Percentiles rank a stretch among this genome's conserved stretches.
These are phyloP conservation scores for Closterium sp. DNA, from an alignment of 139 green algal genomes.

Conservation along the genomic window DNA sequence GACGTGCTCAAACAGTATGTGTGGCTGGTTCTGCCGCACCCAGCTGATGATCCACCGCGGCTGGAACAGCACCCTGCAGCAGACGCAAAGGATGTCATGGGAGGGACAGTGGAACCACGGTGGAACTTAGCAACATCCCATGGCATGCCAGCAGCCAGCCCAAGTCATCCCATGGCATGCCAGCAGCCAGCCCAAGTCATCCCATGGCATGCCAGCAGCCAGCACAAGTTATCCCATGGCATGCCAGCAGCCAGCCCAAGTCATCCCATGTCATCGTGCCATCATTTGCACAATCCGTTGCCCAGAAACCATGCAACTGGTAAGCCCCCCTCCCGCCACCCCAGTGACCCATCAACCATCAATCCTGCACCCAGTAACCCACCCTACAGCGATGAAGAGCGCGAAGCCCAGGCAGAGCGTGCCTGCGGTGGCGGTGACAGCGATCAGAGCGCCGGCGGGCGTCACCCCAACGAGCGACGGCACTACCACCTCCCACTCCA, in stretches of 20 bases:
- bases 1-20: not conserved
- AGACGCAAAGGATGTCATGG: no score
- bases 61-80: constrained; percentile 17
- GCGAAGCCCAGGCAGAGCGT: not conserved
- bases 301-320: no score
- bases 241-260: no score
- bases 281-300: no score
- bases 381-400: not conserved
- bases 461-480: not conserved
- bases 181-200: not conserved
- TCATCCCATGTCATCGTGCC: no score
- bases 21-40: not conserved
- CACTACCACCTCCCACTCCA: not conserved
- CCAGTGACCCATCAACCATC: no score
- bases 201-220: not conserved
- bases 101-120: no score
- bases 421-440: not conserved
- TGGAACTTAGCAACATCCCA: no score
- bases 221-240: no score
- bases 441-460: not conserved
- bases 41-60: constrained; percentile 10
- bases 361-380: not conserved
- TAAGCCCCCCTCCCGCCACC: no score
- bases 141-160: not conserved
- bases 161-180: not conserved